Conservation (phyloP, 257 asterid species). For the Solanum sitiens region DNA sequence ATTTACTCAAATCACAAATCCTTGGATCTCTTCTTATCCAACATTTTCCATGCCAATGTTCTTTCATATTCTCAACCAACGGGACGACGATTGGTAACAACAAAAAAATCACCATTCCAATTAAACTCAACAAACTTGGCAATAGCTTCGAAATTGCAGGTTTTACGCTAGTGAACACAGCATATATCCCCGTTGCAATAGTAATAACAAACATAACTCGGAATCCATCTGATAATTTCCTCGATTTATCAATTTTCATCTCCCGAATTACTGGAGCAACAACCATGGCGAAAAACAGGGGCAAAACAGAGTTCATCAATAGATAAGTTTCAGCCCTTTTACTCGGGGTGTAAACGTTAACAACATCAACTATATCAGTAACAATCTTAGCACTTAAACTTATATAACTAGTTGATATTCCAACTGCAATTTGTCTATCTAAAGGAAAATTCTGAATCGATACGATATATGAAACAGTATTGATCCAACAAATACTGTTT, state of each 20-base stretch:
- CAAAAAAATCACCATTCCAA: conserved; percentile 27
- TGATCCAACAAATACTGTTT: conserved; percentile 72
- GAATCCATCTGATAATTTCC: conserved; percentile 47
- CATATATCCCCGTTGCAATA: conserved; percentile 34
- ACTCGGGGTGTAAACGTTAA: background rate
- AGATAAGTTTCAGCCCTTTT: conserved; percentile 42
- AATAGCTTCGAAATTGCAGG: conserved; percentile 1
- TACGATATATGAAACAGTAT: conserved; percentile 50
- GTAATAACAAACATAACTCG: conserved; percentile 44
- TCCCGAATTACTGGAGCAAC: conserved; percentile 33
- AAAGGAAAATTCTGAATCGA: conserved; percentile 54
- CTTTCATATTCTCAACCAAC: conserved; percentile 27
- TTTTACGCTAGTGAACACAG: conserved; percentile 40
- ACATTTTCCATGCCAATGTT: conserved; percentile 33
- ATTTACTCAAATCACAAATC: background rate
- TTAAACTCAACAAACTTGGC: conserved; percentile 1
- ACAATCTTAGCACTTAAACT: conserved; percentile 59
- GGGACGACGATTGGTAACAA: conserved; percentile 37
- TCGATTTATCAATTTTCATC: conserved; percentile 18
- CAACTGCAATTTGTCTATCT: conserved; percentile 59
- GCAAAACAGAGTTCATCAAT: conserved; percentile 38
- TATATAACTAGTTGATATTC: conserved; percentile 60
- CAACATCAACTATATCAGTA: conserved; percentile 35
- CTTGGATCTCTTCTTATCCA: conserved; percentile 22
- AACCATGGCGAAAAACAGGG: conserved; percentile 21